phyloP scores from a whole-genome alignment of 2,329 filamentous ascomycete species.

The Fusarium camptoceras region DNA sequence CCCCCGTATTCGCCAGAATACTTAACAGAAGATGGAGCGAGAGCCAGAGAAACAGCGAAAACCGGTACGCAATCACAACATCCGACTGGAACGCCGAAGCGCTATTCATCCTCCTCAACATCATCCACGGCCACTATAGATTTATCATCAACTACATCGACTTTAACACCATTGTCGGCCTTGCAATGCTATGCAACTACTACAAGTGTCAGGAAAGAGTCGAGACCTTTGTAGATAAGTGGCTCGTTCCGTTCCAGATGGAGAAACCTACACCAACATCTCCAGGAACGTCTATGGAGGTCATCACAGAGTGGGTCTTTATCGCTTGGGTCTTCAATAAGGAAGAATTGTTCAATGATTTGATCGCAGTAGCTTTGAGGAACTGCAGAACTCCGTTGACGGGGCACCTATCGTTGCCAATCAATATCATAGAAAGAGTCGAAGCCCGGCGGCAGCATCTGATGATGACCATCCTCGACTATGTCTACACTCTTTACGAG shows the following conservation, averaged over 20 bases:
- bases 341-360: background rate
- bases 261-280: rapidly evolving
- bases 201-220: slow-evolving; percentile 42
- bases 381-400: background rate
- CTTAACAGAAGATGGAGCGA: background rate
- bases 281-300: too few relatives aligned
- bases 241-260: background rate
- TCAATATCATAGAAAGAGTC: too few relatives aligned
- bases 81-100: slow-evolving; percentile 36
- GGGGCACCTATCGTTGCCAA: background rate
- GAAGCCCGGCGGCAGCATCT: background rate
- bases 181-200: slow-evolving; percentile 45
- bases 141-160: slow-evolving; percentile 18
- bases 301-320: background rate
- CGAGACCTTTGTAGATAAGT: background rate
- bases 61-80: background rate
- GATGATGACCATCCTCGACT: background rate
- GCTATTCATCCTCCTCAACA: slow-evolving; percentile 38
- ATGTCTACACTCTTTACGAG: background rate
- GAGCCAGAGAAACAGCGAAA: rapidly evolving
- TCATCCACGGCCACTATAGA: slow-evolving; percentile 42
- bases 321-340: background rate
- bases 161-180: slow-evolving; percentile 29
- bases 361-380: background rate
- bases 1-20: slow-evolving; percentile 4